A percentile compares a stretch with the other conserved stretches of the same genome.
Evolutionary conservation across 2,329 filamentous ascomycete species (phyloP).

Genomic region (Chrysosphaeria jannelii): DNA sequence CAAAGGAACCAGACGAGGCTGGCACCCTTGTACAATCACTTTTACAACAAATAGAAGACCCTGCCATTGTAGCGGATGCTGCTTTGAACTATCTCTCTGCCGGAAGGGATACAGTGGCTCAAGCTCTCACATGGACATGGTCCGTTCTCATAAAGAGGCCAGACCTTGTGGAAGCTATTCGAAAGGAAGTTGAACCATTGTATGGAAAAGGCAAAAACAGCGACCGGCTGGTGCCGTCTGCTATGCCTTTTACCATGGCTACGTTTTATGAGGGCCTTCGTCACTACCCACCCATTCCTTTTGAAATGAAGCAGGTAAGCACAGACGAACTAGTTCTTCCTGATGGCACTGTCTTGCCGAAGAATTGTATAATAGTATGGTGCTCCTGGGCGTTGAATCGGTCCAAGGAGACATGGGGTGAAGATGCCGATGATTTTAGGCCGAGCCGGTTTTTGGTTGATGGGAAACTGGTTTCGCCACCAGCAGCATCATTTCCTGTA

Average conservation of each 20-base stretch:
- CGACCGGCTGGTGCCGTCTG: slow-evolving; percentile 11
- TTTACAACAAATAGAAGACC: slow-evolving; percentile 22
- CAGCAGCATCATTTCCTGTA: slow-evolving; percentile 26
- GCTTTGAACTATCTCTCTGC: slow-evolving; percentile 36
- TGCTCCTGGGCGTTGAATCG: slow-evolving; percentile 33
- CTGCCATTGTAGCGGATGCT: slow-evolving; percentile 27
- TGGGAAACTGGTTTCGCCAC: slow-evolving; percentile 11
- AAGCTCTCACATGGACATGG: slow-evolving; percentile 32
- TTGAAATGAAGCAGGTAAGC: slow-evolving; percentile 31
- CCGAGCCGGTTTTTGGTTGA: slow-evolving; percentile 23
- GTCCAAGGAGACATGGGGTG: slow-evolving; percentile 23
- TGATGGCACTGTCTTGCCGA: slow-evolving; percentile 26
- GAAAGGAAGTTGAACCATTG: slow-evolving; percentile 11
- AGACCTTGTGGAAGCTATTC: slow-evolving; percentile 11
- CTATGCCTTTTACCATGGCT: slow-evolving; percentile 25
- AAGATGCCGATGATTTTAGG: slow-evolving; percentile 21
- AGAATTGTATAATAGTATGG: slow-evolving; percentile 25
- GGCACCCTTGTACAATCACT: slow-evolving; percentile 29
- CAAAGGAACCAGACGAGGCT: slow-evolving; percentile 7
- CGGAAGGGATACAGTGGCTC: slow-evolving; percentile 31
- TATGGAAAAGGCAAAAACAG: slow-evolving; percentile 4
- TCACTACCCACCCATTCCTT: slow-evolving; percentile 31
- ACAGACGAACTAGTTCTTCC: slow-evolving; percentile 17
- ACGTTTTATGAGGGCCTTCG: slow-evolving; percentile 31
- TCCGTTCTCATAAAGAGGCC: slow-evolving; percentile 26